These are phyloP conservation scores for Hemileccinum impolitum DNA, from an alignment of 768 basidiomycete species.

Conservation along the genomic window DNA sequence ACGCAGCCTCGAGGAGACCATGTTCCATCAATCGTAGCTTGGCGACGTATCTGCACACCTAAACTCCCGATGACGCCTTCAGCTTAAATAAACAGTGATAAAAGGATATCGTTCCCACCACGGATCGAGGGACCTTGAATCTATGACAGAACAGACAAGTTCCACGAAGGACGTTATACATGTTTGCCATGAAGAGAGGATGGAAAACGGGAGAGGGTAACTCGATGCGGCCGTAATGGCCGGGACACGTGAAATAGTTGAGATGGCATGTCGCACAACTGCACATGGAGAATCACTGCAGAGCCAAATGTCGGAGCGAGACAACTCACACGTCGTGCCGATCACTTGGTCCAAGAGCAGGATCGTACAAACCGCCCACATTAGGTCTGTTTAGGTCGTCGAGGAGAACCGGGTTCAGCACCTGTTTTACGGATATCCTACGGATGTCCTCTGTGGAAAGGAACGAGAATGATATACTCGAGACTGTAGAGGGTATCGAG, in stretches of 20 bases:
- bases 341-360: constrained; percentile 87
- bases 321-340: constrained; percentile 82
- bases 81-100: constrained; percentile 4
- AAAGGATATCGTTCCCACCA: constrained; percentile 44
- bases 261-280: constrained; percentile 94
- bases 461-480: constrained; percentile 90
- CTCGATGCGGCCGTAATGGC: constrained; percentile 98
- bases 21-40: constrained; percentile 87
- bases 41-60: constrained; percentile 82
- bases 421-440: constrained; percentile 95
- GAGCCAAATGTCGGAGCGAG: background rate
- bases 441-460: constrained; percentile 84
- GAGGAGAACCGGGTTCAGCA: constrained; percentile 87
- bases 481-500: constrained; percentile 80
- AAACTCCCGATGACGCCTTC: constrained; percentile 8
- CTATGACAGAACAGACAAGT: constrained; percentile 93
- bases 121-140: constrained; percentile 76
- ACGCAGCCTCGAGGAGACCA: constrained; percentile 81
- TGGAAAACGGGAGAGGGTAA: constrained; percentile 94
- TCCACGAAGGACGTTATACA: constrained; percentile 82
- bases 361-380: constrained; percentile 90
- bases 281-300: constrained; percentile 10
- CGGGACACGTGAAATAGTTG: constrained; percentile 92
- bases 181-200: constrained; percentile 91
- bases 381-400: constrained; percentile 94